A percentile compares a stretch with the other conserved stretches of the same genome.
These are phyloP conservation scores for Termitomyces sp. DNA, from an alignment of 768 basidiomycete species.

Conservation along the genomic window DNA sequence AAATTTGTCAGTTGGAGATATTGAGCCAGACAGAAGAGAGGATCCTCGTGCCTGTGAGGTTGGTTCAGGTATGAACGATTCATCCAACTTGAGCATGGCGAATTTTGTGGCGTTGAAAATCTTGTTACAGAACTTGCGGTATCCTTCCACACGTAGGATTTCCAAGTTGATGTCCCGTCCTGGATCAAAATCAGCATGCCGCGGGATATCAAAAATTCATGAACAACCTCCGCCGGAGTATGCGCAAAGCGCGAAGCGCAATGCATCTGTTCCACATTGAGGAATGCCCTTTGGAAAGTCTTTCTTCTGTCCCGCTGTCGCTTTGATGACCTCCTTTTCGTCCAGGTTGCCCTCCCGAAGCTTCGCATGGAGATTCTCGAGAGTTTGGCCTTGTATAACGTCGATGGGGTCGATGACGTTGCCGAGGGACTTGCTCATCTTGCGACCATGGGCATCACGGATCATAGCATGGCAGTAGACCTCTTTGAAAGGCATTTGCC, in stretches of 20 bases:
- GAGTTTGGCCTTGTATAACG: constrained; percentile 79
- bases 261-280: constrained; percentile 95
- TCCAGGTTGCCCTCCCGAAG: constrained; percentile 90
- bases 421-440: constrained; percentile 98
- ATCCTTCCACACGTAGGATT: constrained; percentile 93
- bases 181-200: constrained; percentile 21
- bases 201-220: not conserved
- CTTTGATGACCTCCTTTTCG: constrained; percentile 88
- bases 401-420: constrained; percentile 98
- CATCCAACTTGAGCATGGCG: constrained; percentile 96
- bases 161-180: constrained; percentile 98
- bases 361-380: constrained; percentile 82
- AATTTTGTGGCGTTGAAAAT: constrained; percentile 99
- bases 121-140: constrained; percentile 99
- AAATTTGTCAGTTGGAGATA: constrained; percentile 6
- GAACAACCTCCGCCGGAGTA: constrained; percentile 82
- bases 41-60: constrained; percentile 67
- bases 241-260: constrained; percentile 92
- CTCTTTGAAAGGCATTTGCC: constrained; percentile 89
- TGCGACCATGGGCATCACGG: constrained; percentile 96
- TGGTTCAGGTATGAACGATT: constrained; percentile 71
- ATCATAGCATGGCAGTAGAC: constrained; percentile 99
- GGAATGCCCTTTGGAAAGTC: constrained; percentile 99
- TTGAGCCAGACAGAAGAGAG: not conserved
- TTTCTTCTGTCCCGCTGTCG: constrained; percentile 94